These are phyloP conservation scores for Cymodocea nodosa DNA, from an alignment of 116 monocot genomes.

Conservation along the genomic window DNA sequence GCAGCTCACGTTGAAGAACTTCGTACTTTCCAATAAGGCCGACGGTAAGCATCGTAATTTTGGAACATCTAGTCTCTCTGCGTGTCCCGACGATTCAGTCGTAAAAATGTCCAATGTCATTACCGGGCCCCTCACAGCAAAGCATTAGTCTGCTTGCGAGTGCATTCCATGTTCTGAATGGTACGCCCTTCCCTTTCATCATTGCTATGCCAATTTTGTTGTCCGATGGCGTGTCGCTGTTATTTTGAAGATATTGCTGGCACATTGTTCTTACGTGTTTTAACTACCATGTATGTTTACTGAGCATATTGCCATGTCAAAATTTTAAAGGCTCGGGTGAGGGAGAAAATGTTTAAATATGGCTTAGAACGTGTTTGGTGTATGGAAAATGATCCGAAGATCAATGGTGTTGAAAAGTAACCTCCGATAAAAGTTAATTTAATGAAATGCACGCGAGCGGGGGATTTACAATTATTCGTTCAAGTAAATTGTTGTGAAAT, in stretches of 20 bases:
- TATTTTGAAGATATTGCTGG: not conserved
- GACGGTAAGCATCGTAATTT: constrained; percentile 94
- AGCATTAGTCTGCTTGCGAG: not conserved
- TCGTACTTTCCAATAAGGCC: constrained; percentile 51
- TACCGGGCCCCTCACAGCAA: not conserved
- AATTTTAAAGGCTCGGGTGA: too few species aligned
- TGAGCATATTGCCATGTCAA: too few species aligned
- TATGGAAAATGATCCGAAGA: too few species aligned
- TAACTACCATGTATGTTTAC: not conserved
- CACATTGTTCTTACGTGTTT: not conserved
- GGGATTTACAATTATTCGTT: too few species aligned
- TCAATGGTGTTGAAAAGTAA: too few species aligned
- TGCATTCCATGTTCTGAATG: constrained; percentile 1
- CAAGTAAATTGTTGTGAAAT: too few species aligned
- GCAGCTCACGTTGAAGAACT: constrained; percentile 62
- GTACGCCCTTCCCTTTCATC: too few species aligned
- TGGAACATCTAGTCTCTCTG: constrained; percentile 33
- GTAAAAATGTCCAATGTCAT: not conserved
- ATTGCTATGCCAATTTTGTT: not conserved
- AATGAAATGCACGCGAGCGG: too few species aligned
- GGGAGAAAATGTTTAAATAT: too few species aligned
- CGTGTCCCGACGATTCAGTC: not conserved
- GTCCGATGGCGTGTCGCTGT: not conserved
- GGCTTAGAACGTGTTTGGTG: too few species aligned
- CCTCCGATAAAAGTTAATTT: too few species aligned